phyloP scores from a whole-genome alignment of 139 green algal species.

The Picochlorum sp. region DNA sequence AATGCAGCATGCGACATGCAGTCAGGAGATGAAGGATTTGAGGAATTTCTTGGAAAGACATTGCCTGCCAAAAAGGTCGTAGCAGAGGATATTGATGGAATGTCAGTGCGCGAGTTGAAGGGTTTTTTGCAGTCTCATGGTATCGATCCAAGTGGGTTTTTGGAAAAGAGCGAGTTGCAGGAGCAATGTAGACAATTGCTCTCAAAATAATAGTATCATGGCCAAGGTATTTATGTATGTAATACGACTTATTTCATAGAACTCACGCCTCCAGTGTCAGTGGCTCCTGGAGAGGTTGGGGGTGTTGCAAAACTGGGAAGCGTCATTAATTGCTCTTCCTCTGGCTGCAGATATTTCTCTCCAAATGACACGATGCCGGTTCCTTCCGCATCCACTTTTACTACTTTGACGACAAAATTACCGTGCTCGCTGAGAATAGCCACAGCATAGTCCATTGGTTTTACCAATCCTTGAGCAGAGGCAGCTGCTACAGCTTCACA shows the following conservation, averaged over 20 bases:
- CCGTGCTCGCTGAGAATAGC: constrained; percentile 44
- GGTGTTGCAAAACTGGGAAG: too few species aligned
- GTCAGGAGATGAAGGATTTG: constrained; percentile 31
- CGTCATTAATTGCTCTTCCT: too few species aligned
- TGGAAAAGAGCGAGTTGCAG: constrained; percentile 16
- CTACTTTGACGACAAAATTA: constrained; percentile 42
- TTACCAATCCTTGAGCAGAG: constrained; percentile 20
- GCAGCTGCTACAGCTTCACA: constrained; percentile 31
- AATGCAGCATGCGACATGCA: constrained; percentile 31
- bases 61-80: background rate
- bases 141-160: background rate
- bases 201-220: constrained; percentile 5
- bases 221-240: too few species aligned
- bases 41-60: constrained; percentile 14
- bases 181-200: constrained; percentile 3
- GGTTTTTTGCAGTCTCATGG: constrained; percentile 1
- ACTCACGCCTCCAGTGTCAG: too few species aligned
- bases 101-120: constrained; percentile 14
- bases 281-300: too few species aligned
- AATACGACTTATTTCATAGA: too few species aligned
- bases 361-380: background rate
- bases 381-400: constrained; percentile 8
- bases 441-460: constrained; percentile 63
- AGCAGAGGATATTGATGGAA: constrained; percentile 4
- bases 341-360: background rate